Evolutionary conservation across 1,284 basidiomycete genomes (phyloP).

Genomic region (Megacollybia platyphylla): DNA sequence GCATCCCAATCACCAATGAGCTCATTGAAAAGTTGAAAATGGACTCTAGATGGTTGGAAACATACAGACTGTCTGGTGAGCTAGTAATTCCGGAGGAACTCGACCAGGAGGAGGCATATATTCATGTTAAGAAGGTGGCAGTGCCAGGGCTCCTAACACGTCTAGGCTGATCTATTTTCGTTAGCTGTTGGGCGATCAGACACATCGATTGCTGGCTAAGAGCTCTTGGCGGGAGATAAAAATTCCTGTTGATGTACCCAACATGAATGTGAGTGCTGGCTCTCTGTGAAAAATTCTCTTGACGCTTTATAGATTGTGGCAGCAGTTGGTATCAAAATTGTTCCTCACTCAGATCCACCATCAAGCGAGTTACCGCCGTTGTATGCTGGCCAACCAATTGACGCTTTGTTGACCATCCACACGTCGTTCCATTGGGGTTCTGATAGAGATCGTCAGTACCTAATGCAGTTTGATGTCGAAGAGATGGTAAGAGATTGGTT

Average conservation of each 20-base stretch:
- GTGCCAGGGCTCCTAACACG: too few relatives aligned
- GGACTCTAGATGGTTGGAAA: conserved; percentile 51
- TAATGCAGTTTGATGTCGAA: conserved; percentile 65
- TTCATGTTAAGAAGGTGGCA: conserved; percentile 25
- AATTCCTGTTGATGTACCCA: conserved; percentile 75
- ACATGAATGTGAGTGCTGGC: conserved; percentile 49
- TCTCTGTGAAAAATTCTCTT: conserved; percentile 1
- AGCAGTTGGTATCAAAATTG: conserved; percentile 45
- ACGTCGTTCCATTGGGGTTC: conserved; percentile 69
- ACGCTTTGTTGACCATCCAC: conserved; percentile 46
- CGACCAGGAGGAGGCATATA: conserved; percentile 23
- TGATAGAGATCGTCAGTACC: conserved; percentile 27
- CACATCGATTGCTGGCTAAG: conserved; percentile 20
- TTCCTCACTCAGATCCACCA: conserved; percentile 17
- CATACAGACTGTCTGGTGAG: conserved; percentile 58
- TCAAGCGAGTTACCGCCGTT: conserved; percentile 25
- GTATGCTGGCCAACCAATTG: conserved; percentile 72
- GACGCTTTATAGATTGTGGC: conserved; percentile 45
- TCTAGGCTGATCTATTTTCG: not conserved
- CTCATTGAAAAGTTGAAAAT: conserved; percentile 48
- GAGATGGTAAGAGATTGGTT: conserved; percentile 72
- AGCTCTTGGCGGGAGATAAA: conserved; percentile 55
- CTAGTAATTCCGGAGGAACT: conserved; percentile 38
- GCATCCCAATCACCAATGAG: conserved; percentile 28
- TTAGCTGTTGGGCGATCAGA: conserved; percentile 28